phyloP scores from a whole-genome alignment of 331 rosid genomes.

The Erythrophleum ivorense region DNA sequence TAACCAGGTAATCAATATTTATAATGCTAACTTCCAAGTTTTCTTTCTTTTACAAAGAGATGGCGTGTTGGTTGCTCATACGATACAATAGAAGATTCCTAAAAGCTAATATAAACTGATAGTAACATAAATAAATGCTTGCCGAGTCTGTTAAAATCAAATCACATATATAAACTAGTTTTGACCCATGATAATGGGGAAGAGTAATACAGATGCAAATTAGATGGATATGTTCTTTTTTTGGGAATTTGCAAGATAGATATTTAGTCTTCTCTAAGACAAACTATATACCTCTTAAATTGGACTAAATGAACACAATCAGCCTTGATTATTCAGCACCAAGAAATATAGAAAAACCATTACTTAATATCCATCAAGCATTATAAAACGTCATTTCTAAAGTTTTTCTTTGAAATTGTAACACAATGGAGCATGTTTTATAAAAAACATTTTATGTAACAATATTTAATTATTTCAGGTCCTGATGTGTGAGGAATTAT shows the following conservation, averaged over 20 bases:
- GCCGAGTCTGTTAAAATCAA: not conserved
- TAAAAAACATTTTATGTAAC: not conserved
- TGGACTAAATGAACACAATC: not conserved
- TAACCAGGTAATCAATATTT: not conserved
- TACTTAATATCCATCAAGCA: not conserved
- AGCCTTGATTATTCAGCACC: not conserved
- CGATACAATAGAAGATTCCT: not conserved
- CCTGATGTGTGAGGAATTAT: conserved; percentile 11
- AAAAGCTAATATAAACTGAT: not conserved
- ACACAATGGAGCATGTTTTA: not conserved
- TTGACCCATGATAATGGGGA: not conserved
- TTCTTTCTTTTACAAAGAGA: not conserved
- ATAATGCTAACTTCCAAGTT: not conserved
- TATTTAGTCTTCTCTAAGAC: not conserved
- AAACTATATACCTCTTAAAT: not conserved
- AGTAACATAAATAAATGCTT: too few species aligned
- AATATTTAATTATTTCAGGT: conserved; percentile 23
- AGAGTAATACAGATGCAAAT: not conserved
- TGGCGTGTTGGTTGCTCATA: not conserved
- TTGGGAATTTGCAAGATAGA: not conserved
- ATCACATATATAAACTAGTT: not conserved
- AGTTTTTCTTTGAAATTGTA: not conserved
- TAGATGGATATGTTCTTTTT: not conserved
- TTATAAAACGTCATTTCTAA: not conserved
- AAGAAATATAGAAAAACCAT: not conserved